Percentiles rank a stretch among this genome's conserved stretches.
phyloP scores from a whole-genome alignment of 495 filamentous ascomycete genomes.

The Hyaloscypha variabilis region DNA sequence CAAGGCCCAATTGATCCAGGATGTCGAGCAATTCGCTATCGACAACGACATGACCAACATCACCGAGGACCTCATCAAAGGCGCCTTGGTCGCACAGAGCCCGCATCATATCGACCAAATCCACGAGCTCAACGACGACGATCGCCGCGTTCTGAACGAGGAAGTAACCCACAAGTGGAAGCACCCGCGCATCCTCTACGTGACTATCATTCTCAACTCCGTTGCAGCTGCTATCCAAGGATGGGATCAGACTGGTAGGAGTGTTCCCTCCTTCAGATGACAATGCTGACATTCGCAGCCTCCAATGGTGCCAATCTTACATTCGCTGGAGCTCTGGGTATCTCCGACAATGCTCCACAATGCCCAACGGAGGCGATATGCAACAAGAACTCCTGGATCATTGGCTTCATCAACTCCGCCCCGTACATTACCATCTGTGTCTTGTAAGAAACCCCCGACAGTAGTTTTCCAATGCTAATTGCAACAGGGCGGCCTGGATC shows the following conservation, averaged over 20 bases:
- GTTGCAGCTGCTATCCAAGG: constrained; percentile 57
- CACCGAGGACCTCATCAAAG: constrained; percentile 52
- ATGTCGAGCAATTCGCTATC: constrained; percentile 59
- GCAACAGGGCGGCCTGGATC: constrained; percentile 49
- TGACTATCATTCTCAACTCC: constrained; percentile 70
- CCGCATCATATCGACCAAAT: constrained; percentile 57
- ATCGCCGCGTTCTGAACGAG: constrained; percentile 53
- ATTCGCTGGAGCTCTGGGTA: constrained; percentile 29
- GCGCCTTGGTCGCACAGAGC: constrained; percentile 66
- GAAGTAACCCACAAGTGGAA: constrained; percentile 67
- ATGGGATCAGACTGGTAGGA: constrained; percentile 36
- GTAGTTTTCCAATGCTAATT: constrained; percentile 13
- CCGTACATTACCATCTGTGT: constrained; percentile 39
- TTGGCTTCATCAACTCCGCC: constrained; percentile 63
- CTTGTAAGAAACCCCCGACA: constrained; percentile 46
- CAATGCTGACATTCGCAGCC: constrained; percentile 9
- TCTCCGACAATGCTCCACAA: constrained; percentile 27
- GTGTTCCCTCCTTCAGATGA: not conserved
- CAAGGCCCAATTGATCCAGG: constrained; percentile 49
- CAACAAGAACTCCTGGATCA: constrained; percentile 56
- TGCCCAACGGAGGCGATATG: constrained; percentile 34
- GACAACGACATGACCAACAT: constrained; percentile 45
- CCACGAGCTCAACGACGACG: constrained; percentile 55
- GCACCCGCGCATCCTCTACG: constrained; percentile 65
- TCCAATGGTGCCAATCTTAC: constrained; percentile 31